Evolutionary conservation across 73 alveolate species (phyloP).

Genomic region (Blepharisma stoltei): DNA sequence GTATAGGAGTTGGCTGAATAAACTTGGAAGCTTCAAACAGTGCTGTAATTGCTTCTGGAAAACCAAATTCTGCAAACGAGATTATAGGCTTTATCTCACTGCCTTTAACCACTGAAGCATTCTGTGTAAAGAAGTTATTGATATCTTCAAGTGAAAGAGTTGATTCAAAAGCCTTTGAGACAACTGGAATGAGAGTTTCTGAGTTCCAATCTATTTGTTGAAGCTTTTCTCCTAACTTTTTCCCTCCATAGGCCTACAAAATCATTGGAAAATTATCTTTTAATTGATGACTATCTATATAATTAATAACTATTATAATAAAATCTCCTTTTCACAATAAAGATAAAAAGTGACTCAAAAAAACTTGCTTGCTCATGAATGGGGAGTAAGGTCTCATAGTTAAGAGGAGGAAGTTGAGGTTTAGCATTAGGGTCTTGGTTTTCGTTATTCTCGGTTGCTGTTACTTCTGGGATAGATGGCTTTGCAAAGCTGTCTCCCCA

Average conservation of each 20-base stretch:
- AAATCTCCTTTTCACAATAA: no score
- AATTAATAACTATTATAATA: no score
- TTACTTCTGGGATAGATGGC: no score
- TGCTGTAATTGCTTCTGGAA: slow-evolving; percentile 15
- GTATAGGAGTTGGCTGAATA: neutral
- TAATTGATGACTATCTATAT: no score
- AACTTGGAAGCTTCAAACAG: neutral
- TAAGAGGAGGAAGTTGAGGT: slow-evolving; percentile 18
- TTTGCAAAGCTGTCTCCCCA: no score
- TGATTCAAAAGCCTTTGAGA: neutral
- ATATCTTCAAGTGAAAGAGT: neutral
- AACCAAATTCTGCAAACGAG: neutral
- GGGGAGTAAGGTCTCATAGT: slow-evolving; percentile 23
- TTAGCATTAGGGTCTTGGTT: neutral
- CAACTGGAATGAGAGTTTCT: neutral
- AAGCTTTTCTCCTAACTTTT: slow-evolving; percentile 5
- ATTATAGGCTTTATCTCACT: neutral
- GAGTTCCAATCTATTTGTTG: neutral
- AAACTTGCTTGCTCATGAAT: no score
- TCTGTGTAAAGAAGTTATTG: neutral
- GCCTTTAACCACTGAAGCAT: neutral
- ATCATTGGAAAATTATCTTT: no score
- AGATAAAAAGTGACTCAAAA: no score
- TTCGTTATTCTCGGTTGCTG: no score
- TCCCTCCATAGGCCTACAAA: no score